phyloP scores from a whole-genome alignment of 495 filamentous ascomycete genomes.

The Penicillium cinerascens region DNA sequence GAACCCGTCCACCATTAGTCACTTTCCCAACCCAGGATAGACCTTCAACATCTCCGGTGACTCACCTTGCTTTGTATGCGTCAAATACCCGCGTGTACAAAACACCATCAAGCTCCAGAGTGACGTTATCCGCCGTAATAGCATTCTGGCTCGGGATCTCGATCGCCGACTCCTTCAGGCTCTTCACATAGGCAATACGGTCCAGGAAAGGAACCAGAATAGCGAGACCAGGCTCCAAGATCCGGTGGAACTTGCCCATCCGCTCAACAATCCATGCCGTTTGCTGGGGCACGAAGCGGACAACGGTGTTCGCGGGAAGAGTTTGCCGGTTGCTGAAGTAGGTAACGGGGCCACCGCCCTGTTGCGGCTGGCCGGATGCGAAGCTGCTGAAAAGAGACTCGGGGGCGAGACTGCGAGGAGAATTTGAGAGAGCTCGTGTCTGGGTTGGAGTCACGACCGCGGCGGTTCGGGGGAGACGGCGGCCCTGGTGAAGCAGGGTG shows the following conservation, averaged over 20 bases:
- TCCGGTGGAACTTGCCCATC: constrained; percentile 94
- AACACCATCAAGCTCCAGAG: constrained; percentile 90
- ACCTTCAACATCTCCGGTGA: neutral
- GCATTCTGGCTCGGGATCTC: constrained; percentile 96
- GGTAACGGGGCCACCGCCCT: constrained; percentile 28
- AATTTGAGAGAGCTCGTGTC: constrained; percentile 33
- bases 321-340: constrained; percentile 60
- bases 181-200: constrained; percentile 96
- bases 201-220: constrained; percentile 89
- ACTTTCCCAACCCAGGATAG: neutral
- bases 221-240: constrained; percentile 86
- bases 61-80: constrained; percentile 90
- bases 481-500: constrained; percentile 20
- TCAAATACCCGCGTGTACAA: constrained; percentile 94
- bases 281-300: constrained; percentile 97
- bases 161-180: constrained; percentile 89
- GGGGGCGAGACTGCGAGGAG: constrained; percentile 30
- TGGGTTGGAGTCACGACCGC: constrained; percentile 25
- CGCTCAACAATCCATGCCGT: constrained; percentile 99
- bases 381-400: constrained; percentile 31
- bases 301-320: constrained; percentile 87
- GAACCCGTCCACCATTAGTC: neutral
- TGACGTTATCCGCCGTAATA: constrained; percentile 98
- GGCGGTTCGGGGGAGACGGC: constrained; percentile 18
- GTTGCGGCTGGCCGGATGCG: constrained; percentile 17